Percentiles rank a stretch among this genome's conserved stretches.
These are phyloP conservation scores for Wickerhamiella lipophila DNA, from an alignment of 805 yeast genomes.

Conservation along the genomic window DNA sequence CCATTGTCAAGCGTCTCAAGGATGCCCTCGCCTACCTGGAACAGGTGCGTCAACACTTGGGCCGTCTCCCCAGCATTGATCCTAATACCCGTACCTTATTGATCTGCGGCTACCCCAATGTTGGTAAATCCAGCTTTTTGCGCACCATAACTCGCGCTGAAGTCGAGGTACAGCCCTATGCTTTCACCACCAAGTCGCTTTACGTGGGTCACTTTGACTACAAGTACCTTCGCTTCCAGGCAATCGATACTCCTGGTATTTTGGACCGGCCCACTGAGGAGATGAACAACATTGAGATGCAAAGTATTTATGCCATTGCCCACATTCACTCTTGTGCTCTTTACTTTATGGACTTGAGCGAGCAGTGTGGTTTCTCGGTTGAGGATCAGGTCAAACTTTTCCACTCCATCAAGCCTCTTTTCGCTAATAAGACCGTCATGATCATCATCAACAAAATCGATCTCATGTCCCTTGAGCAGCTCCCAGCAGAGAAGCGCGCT, in stretches of 20 bases:
- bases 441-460: slow-evolving; percentile 94
- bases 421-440: slow-evolving; percentile 91
- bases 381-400: slow-evolving; percentile 95
- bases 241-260: slow-evolving; percentile 98
- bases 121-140: slow-evolving; percentile 94
- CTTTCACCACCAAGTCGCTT: slow-evolving; percentile 94
- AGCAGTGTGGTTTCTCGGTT: slow-evolving; percentile 96
- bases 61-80: slow-evolving; percentile 94
- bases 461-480: slow-evolving; percentile 73
- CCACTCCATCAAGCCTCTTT: slow-evolving; percentile 93
- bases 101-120: slow-evolving; percentile 98
- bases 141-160: slow-evolving; percentile 92
- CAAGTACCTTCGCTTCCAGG: slow-evolving; percentile 94
- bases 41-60: slow-evolving; percentile 98
- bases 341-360: slow-evolving; percentile 96
- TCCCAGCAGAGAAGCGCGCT: slow-evolving; percentile 60
- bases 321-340: slow-evolving; percentile 92
- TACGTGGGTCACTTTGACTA: slow-evolving; percentile 98
- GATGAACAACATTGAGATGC: slow-evolving; percentile 99
- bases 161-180: slow-evolving; percentile 98
- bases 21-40: slow-evolving; percentile 89
- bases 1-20: slow-evolving; percentile 86
- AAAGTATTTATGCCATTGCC: slow-evolving; percentile 95
- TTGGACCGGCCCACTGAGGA: slow-evolving; percentile 98
- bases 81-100: slow-evolving; percentile 96